A percentile compares a stretch with the other conserved stretches of the same genome.
Conservation (phyloP, 2,329 filamentous ascomycete genomes). For the Dothideomycetidae sp. region DNA sequence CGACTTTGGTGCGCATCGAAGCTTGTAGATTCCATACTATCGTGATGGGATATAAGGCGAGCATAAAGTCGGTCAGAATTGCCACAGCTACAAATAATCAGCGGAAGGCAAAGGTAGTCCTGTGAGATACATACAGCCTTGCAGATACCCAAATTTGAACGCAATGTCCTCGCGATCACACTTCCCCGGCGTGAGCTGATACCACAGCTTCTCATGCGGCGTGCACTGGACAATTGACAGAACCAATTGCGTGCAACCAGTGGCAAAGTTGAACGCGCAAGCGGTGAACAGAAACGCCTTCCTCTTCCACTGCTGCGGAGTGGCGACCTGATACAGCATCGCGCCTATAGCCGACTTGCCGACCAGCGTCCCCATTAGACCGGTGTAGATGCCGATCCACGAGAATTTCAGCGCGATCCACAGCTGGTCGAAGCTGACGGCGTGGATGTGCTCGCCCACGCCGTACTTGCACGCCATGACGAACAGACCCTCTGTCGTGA, state of each 20-base stretch:
- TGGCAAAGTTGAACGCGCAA: constrained; percentile 1
- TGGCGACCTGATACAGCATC: constrained; percentile 5
- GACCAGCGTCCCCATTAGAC: constrained; percentile 4
- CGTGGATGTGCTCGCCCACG: not conserved
- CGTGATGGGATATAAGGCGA: constrained; percentile 7
- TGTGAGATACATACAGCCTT: not conserved
- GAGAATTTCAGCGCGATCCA: constrained; percentile 5
- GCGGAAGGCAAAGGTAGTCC: not conserved
- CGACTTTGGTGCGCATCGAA: constrained; percentile 2
- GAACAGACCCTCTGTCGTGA: constrained; percentile 5
- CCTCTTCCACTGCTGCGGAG: constrained; percentile 6
- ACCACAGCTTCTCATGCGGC: constrained; percentile 6
- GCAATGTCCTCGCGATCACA: constrained; percentile 6
- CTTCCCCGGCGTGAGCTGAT: constrained; percentile 3
- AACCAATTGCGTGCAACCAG: constrained; percentile 4
- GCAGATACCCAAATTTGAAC: constrained; percentile 6
- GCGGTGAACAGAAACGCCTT: constrained; percentile 2
- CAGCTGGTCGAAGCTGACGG: constrained; percentile 1
- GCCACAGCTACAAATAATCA: not conserved
- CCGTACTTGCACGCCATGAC: constrained; percentile 6
- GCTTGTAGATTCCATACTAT: constrained; percentile 9
- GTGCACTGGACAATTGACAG: constrained; percentile 6
- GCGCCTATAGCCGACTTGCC: constrained; percentile 6
- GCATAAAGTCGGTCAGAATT: constrained; percentile 3
- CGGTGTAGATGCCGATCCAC: constrained; percentile 6